phyloP scores from a whole-genome alignment of 176 grass and related monocot species.

The Eragrostis curvula region DNA sequence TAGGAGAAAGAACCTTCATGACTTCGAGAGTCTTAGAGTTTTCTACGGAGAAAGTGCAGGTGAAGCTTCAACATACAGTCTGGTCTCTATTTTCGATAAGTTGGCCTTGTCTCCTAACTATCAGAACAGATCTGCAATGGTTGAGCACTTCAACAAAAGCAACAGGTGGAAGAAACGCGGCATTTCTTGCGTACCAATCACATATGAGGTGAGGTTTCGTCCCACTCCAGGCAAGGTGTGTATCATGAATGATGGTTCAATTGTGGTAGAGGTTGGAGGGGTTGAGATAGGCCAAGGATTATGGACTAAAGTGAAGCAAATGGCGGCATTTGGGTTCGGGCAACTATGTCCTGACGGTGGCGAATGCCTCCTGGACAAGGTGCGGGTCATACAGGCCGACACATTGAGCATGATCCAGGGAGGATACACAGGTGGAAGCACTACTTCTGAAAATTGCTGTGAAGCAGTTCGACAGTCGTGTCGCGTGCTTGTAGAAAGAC shows the following conservation, averaged over 20 bases:
- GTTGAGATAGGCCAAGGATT: slow-evolving; percentile 87
- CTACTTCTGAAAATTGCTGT: slow-evolving; percentile 79
- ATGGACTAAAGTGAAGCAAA: slow-evolving; percentile 92
- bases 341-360: slow-evolving; percentile 52
- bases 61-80: slow-evolving; percentile 65
- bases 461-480: slow-evolving; percentile 69
- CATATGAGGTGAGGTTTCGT: slow-evolving; percentile 37
- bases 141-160: slow-evolving; percentile 53
- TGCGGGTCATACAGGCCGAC: slow-evolving; percentile 84
- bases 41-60: slow-evolving; percentile 52
- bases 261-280: slow-evolving; percentile 85
- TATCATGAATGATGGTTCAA: slow-evolving; percentile 87
- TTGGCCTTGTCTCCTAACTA: slow-evolving; percentile 69
- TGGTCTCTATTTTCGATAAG: slow-evolving; percentile 71
- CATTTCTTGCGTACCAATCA: slow-evolving; percentile 75
- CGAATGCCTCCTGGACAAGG: slow-evolving; percentile 61
- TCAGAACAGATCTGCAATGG: slow-evolving; percentile 29
- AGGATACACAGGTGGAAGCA: slow-evolving; percentile 75
- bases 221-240: slow-evolving; percentile 77
- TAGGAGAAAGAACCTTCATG: slow-evolving; percentile 81
- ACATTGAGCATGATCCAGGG: slow-evolving; percentile 74
- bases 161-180: slow-evolving; percentile 89
- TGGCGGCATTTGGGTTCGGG: slow-evolving; percentile 67
- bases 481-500: slow-evolving; percentile 50
- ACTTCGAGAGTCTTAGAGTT: slow-evolving; percentile 55